Evolutionary conservation across 2,329 filamentous ascomycete genomes (phyloP).

Genomic region (Pseudocercospora vitis): DNA sequence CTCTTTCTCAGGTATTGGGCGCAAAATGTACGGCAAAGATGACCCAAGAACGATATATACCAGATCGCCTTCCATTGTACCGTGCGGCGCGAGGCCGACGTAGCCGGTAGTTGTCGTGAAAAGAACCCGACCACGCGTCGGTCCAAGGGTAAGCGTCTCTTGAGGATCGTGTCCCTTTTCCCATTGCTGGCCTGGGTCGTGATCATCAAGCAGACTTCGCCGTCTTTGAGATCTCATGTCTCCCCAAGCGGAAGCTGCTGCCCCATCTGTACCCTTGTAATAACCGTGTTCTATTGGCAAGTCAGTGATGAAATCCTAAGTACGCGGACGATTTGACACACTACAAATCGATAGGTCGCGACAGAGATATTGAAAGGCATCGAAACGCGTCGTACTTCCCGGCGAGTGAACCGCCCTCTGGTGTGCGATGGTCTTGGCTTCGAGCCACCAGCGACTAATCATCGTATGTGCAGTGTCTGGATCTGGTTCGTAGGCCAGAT

Average conservation of each 20-base stretch:
- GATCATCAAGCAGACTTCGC: slow-evolving; percentile 31
- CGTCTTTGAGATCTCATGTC: slow-evolving; percentile 13
- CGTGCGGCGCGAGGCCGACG: slow-evolving; percentile 32
- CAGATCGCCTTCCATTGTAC: slow-evolving; percentile 32
- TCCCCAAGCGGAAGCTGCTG: not conserved
- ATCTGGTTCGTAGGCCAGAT: slow-evolving; percentile 20
- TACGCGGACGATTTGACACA: not conserved
- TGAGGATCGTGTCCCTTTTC: slow-evolving; percentile 26
- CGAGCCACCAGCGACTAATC: slow-evolving; percentile 30
- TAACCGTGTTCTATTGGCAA: slow-evolving; percentile 17
- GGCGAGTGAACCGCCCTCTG: slow-evolving; percentile 30
- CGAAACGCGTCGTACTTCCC: slow-evolving; percentile 29
- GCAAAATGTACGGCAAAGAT: slow-evolving; percentile 30
- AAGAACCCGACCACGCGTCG: slow-evolving; percentile 29
- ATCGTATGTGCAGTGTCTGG: slow-evolving; percentile 10
- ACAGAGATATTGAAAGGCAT: slow-evolving; percentile 32
- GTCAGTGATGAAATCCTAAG: slow-evolving; percentile 3
- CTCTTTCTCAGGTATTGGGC: slow-evolving; percentile 22
- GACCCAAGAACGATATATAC: slow-evolving; percentile 33
- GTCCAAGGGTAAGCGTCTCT: not conserved
- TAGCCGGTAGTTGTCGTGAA: slow-evolving; percentile 32
- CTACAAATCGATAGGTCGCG: slow-evolving; percentile 24
- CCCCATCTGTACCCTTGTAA: slow-evolving; percentile 8
- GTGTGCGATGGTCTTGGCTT: slow-evolving; percentile 28
- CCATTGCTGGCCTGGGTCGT: slow-evolving; percentile 16